Evolutionary conservation across 192 early-diverging fungal species (phyloP), one percentile per base, ranked within the genome.

Genomic region (Backusella australiensis): DNA sequence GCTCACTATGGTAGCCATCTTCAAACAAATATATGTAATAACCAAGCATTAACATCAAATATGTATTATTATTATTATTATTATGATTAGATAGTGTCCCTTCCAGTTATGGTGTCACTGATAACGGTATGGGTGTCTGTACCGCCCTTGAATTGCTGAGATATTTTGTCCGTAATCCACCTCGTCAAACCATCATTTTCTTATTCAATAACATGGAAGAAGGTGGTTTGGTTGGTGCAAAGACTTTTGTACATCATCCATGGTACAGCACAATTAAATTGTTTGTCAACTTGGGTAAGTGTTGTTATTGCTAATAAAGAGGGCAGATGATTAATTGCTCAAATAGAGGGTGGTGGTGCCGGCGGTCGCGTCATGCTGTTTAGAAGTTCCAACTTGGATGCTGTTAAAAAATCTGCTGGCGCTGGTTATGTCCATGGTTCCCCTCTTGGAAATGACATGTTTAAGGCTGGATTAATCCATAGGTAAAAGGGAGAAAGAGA

Each of bases 191-290:
- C 14, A 86, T 93, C n/a, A 78, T 93, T 11, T 88, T 93, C 77
- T 90, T 92, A 79, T 89, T 93, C 53, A 91, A 93, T 76, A 91
- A 90, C 75, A 87, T 87, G 34, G 91, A 93, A 80, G 91, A 93
- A 73, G 82, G 78, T 66, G 91, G 90, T 0, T 78, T 93, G 34
- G 78, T 86, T 72, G 91, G 91, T 23, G 89, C 91, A 3, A 75
- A 72, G 8, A 80, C 86, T 8, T 88, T 93, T 77, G 85, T 89
- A 29, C 84, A 85, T 34, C 91, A 93, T 59, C 85, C 82, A 8
- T 93, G 91, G 91, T 82, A 83, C 4, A 83, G 80, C 3, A 75
- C 89, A 29, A 87, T 91, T 77, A 87, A 86, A 38, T 81, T 84
- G 0, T 93, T 91, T 73, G 75, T 93, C 67, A 91, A 91, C 74